Evolutionary conservation across 768 basidiomycete genomes (phyloP).

Genomic region (Chalciporus pseudorubinellus): DNA sequence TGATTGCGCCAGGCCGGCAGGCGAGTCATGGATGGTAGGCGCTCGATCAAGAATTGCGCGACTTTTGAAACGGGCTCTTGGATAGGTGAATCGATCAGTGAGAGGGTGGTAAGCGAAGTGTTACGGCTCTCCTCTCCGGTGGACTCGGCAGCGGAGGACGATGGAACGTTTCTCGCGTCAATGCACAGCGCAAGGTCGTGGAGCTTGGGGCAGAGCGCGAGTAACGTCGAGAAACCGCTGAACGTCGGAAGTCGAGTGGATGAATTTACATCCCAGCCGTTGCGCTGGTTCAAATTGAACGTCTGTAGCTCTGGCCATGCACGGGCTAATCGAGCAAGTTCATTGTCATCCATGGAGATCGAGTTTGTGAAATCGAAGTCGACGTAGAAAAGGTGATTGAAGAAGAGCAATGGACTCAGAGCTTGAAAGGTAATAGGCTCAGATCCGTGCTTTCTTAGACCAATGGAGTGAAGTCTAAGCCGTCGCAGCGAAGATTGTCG

Average conservation of each 20-base stretch:
- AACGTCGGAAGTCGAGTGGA: constrained; percentile 1
- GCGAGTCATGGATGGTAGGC: not conserved
- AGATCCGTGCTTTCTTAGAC: not conserved
- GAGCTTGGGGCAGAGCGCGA: not conserved
- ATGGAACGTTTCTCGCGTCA: constrained; percentile 4
- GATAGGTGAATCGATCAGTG: constrained; percentile 3
- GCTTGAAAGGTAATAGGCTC: not conserved
- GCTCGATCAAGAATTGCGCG: not conserved
- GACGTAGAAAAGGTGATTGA: not conserved
- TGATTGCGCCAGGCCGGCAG: not conserved
- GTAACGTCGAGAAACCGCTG: constrained; percentile 2
- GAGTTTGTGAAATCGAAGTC: not conserved
- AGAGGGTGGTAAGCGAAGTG: not conserved
- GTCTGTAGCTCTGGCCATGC: constrained; percentile 4
- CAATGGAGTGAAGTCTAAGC: not conserved
- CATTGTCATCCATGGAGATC: constrained; percentile 7
- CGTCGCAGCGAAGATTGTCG: not conserved
- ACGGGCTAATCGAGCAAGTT: not conserved
- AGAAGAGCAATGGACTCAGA: constrained; percentile 1
- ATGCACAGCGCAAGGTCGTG: not conserved
- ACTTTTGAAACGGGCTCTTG: not conserved
- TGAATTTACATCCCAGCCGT: not conserved
- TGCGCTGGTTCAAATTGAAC: not conserved
- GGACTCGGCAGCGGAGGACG: not conserved
- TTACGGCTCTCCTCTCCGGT: not conserved